phyloP scores from a whole-genome alignment of 179 eudicot species.

The Nepenthes alata region DNA sequence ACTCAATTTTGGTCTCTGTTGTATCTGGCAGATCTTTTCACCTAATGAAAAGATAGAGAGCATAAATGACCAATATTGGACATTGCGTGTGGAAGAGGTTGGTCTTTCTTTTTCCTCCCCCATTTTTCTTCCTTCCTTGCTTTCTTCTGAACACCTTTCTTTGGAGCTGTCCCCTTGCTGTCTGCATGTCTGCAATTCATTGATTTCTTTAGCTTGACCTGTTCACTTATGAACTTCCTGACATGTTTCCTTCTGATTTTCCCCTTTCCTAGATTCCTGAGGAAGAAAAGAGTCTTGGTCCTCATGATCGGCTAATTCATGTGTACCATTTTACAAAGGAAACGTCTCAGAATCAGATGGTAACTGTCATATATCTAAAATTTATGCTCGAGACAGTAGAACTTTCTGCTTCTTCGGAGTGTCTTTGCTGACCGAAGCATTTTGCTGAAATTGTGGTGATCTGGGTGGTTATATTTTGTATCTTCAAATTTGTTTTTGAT shows the following conservation, averaged over 20 bases:
- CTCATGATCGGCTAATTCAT: slow-evolving; percentile 41
- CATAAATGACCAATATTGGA: slow-evolving; percentile 92
- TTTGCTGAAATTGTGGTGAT: too few relatives aligned
- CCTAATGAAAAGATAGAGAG: slow-evolving; percentile 72
- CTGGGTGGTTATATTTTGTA: neutral
- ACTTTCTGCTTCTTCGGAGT: neutral
- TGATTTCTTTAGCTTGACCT: too few relatives aligned
- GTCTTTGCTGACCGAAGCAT: too few relatives aligned
- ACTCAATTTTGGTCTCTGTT: too few relatives aligned
- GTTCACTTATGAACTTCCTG: too few relatives aligned
- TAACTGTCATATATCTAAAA: slow-evolving; percentile 8
- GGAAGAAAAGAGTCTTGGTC: slow-evolving; percentile 48
- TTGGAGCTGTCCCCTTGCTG: too few relatives aligned
- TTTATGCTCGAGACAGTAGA: neutral
- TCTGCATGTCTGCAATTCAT: too few relatives aligned
- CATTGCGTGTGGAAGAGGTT: slow-evolving; percentile 87
- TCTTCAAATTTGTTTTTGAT: neutral
- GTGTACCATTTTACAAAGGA: slow-evolving; percentile 49
- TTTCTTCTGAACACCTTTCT: too few relatives aligned
- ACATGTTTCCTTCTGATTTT: neutral
- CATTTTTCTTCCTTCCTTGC: too few relatives aligned
- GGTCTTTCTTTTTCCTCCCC: slow-evolving; percentile 5
- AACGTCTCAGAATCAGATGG: slow-evolving; percentile 40
- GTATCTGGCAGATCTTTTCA: slow-evolving; percentile 53
- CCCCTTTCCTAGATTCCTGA: slow-evolving; percentile 39